Percentiles rank a stretch among this genome's conserved stretches.
Conservation (phyloP, 176 grass and related monocot species). For the Cymbopogon citratus region DNA sequence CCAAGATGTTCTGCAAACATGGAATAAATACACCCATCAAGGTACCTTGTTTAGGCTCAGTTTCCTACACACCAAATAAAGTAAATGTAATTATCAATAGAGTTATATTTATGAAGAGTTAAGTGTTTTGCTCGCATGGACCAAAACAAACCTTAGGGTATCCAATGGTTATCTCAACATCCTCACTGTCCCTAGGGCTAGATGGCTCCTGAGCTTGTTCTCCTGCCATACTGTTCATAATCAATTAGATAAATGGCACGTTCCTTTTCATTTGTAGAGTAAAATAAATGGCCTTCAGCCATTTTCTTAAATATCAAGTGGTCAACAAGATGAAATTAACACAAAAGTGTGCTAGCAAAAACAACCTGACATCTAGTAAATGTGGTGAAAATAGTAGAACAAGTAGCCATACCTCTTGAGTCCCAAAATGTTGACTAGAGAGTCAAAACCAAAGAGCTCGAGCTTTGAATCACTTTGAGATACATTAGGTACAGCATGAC, state of each 20-base stretch:
- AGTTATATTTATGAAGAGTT: not conserved
- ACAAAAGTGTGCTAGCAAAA: not conserved
- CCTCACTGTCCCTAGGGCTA: conserved; percentile 57
- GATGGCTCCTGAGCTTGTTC: conserved; percentile 48
- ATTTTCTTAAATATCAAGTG: conserved; percentile 2
- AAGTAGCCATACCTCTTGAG: conserved; percentile 62
- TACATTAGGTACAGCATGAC: conserved; percentile 24
- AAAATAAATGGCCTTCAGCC: not conserved
- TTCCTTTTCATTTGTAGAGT: not conserved
- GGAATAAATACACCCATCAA: conserved; percentile 97
- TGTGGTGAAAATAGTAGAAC: not conserved
- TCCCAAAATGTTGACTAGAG: conserved; percentile 89
- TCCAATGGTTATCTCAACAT: conserved; percentile 49
- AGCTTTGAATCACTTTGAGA: conserved; percentile 79
- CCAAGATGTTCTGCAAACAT: conserved; percentile 95
- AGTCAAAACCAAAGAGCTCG: conserved; percentile 95
- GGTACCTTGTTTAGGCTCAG: conserved; percentile 65
- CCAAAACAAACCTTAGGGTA: conserved; percentile 48
- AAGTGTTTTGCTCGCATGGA: not conserved
- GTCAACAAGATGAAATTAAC: not conserved
- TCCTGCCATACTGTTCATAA: conserved; percentile 77
- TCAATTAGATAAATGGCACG: conserved; percentile 15
- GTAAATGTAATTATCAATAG: not conserved
- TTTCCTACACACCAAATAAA: conserved; percentile 47
- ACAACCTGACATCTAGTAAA: not conserved